Percentiles rank a stretch among this genome's conserved stretches.
These are phyloP conservation scores for Puccinia polysora DNA, from an alignment of 1,284 basidiomycete genomes.

Conservation along the genomic window DNA sequence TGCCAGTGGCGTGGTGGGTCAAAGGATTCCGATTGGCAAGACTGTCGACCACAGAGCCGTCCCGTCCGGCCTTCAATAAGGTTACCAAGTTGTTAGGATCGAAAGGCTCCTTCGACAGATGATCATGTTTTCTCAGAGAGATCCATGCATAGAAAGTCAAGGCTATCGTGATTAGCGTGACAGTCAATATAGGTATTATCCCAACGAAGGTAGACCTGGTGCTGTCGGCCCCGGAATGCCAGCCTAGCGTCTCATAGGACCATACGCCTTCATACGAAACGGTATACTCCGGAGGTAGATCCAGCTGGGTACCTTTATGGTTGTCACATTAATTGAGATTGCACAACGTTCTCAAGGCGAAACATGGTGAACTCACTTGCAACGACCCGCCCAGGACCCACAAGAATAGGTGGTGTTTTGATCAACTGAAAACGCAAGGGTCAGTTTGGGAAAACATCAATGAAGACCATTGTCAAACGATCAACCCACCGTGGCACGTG, in stretches of 20 bases:
- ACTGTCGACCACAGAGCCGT: constrained; percentile 14
- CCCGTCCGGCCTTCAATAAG: constrained; percentile 24
- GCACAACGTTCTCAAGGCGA: neutral
- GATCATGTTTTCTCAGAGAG: neutral
- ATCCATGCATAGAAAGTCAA: constrained; percentile 20
- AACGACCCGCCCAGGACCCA: neutral
- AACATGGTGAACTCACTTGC: neutral
- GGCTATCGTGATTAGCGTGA: constrained; percentile 9
- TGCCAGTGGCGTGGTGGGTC: neutral
- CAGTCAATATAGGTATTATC: constrained; percentile 10
- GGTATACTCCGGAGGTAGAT: constrained; percentile 4
- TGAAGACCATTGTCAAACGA: too few relatives aligned
- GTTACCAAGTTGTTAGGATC: constrained; percentile 32
- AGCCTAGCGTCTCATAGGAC: constrained; percentile 27
- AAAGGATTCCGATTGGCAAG: neutral
- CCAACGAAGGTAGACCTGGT: constrained; percentile 4
- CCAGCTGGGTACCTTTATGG: neutral
- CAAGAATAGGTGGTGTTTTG: constrained; percentile 17
- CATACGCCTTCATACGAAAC: neutral
- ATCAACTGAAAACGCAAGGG: neutral
- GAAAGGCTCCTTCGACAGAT: constrained; percentile 22
- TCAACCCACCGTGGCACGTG: constrained; percentile 15
- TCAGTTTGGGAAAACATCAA: neutral
- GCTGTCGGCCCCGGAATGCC: constrained; percentile 10
- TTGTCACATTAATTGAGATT: too few relatives aligned